Evolutionary conservation across 495 filamentous ascomycete species (phyloP).

Genomic region (Xylaria venustula): DNA sequence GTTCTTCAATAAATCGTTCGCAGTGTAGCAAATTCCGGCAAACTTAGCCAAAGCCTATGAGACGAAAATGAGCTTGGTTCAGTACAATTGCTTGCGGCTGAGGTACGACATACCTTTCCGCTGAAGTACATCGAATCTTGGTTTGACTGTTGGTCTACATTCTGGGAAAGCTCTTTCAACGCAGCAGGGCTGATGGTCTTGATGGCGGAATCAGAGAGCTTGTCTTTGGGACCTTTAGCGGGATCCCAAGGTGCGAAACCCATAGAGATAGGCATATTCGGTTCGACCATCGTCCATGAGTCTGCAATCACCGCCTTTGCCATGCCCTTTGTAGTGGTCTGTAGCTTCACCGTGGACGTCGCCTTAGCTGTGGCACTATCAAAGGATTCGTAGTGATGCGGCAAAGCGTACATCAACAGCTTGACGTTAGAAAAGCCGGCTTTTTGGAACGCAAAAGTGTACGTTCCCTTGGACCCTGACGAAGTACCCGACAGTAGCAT

Average conservation of each 20-base stretch:
- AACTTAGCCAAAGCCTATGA: conserved; percentile 78
- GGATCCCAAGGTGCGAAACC: conserved; percentile 74
- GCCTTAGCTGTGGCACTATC: conserved; percentile 53
- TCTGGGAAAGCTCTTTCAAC: conserved; percentile 65
- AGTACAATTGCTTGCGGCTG: not conserved
- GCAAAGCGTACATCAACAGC: conserved; percentile 84
- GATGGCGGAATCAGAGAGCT: conserved; percentile 52
- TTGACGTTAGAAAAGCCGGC: conserved; percentile 54
- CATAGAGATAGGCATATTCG: conserved; percentile 67
- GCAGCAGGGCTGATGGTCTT: conserved; percentile 58
- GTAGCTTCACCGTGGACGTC: conserved; percentile 60
- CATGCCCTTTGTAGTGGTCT: conserved; percentile 84
- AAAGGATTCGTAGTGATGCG: conserved; percentile 81
- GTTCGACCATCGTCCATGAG: conserved; percentile 76
- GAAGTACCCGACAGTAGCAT: conserved; percentile 63
- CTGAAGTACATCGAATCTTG: conserved; percentile 93
- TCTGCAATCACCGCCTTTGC: conserved; percentile 72
- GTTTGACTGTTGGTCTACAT: conserved; percentile 68
- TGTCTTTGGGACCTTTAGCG: conserved; percentile 44
- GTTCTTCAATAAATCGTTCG: conserved; percentile 65
- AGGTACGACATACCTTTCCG: conserved; percentile 62
- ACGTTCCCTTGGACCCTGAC: conserved; percentile 60
- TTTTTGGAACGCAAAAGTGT: conserved; percentile 69
- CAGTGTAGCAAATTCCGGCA: conserved; percentile 67
- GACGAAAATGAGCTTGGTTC: not conserved